Conservation (phyloP, 2,329 filamentous ascomycete genomes). For the Cercospora janseana region DNA sequence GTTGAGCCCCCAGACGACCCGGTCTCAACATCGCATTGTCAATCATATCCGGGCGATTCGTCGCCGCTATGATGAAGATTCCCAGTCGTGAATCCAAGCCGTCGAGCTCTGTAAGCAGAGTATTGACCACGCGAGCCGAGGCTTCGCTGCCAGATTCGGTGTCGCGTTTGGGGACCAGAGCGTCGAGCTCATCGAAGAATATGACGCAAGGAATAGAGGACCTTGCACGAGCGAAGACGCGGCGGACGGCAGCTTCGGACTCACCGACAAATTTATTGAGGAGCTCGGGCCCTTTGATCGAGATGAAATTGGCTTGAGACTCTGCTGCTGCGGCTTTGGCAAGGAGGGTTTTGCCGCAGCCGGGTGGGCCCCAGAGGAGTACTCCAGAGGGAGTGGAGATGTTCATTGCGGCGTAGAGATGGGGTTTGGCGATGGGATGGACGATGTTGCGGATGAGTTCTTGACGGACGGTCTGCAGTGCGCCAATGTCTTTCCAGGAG, state of each 20-base stretch:
- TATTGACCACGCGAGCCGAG: conserved; percentile 87
- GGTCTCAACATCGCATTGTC: conserved; percentile 92
- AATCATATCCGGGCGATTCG: conserved; percentile 94
- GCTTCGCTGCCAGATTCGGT: conserved; percentile 69
- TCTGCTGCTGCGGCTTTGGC: conserved; percentile 96
- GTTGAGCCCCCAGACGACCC: conserved; percentile 79
- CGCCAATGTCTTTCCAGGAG: conserved; percentile 90
- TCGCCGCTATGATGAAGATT: conserved; percentile 92
- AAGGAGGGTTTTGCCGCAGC: conserved; percentile 93
- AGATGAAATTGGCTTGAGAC: conserved; percentile 95
- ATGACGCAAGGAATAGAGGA: conserved; percentile 88
- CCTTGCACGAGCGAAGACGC: conserved; percentile 85
- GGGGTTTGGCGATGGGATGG: conserved; percentile 79
- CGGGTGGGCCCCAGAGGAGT: conserved; percentile 92
- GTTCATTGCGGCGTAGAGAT: conserved; percentile 72
- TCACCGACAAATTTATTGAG: conserved; percentile 98
- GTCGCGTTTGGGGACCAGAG: conserved; percentile 80
- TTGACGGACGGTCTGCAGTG: conserved; percentile 72
- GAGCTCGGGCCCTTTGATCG: conserved; percentile 92
- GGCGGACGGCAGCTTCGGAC: conserved; percentile 86
- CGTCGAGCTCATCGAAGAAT: conserved; percentile 97
- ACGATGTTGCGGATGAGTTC: conserved; percentile 85
- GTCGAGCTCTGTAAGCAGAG: conserved; percentile 89
- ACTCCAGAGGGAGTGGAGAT: conserved; percentile 81
- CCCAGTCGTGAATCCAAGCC: conserved; percentile 72